Evolutionary conservation across 768 basidiomycete genomes (phyloP).

Genomic region (Collybia mongolica): DNA sequence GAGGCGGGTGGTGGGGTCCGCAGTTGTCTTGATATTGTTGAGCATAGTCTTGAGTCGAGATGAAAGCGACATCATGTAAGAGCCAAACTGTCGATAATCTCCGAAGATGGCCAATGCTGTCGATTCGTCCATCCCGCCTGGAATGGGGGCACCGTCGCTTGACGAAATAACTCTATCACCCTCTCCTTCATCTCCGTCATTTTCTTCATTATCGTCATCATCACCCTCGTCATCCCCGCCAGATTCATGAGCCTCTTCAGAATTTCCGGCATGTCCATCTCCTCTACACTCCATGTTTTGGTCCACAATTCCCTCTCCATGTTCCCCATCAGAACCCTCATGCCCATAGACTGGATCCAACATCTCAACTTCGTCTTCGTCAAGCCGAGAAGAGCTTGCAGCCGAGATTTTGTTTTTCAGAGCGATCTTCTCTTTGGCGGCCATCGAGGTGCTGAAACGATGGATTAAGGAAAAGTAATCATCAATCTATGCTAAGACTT

Average conservation of each 20-base stretch:
- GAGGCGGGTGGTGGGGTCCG: slow-evolving; percentile 83
- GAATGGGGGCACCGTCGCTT: slow-evolving; percentile 40
- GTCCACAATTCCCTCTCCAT: slow-evolving; percentile 28
- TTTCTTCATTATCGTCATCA: slow-evolving; percentile 49
- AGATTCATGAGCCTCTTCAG: slow-evolving; percentile 14
- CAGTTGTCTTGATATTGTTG: slow-evolving; percentile 81
- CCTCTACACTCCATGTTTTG: slow-evolving; percentile 23
- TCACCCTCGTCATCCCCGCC: slow-evolving; percentile 43
- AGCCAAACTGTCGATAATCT: slow-evolving; percentile 84
- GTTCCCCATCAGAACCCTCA: slow-evolving; percentile 45
- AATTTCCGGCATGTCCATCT: background rate
- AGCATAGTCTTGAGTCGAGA: slow-evolving; percentile 89
- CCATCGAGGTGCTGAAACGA: slow-evolving; percentile 31
- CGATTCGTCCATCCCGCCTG: slow-evolving; percentile 63
- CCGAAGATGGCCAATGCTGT: slow-evolving; percentile 81
- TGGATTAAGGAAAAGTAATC: slow-evolving; percentile 10
- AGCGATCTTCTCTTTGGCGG: slow-evolving; percentile 58
- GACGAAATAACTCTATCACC: slow-evolving; percentile 31
- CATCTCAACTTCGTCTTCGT: slow-evolving; percentile 80
- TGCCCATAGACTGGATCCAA: slow-evolving; percentile 59
- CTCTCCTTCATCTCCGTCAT: slow-evolving; percentile 43
- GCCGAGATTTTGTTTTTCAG: slow-evolving; percentile 58
- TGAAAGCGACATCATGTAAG: slow-evolving; percentile 90
- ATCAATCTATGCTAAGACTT: slow-evolving; percentile 9
- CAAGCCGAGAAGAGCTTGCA: slow-evolving; percentile 61